Percentiles rank a stretch among this genome's conserved stretches.
Conservation (phyloP, 169 alveolate genomes). For the Plasmodium adleri region DNA sequence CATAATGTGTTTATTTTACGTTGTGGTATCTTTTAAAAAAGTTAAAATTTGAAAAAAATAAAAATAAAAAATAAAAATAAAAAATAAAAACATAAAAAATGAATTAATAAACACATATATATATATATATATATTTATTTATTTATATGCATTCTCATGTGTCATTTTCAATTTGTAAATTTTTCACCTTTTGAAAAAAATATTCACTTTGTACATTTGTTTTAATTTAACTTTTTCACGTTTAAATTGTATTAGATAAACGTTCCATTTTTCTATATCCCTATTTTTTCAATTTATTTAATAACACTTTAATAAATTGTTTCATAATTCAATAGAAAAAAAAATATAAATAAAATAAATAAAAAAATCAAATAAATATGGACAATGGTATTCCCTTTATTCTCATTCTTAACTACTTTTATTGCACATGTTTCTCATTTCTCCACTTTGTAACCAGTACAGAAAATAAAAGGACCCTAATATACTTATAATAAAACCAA, state of each 20-base stretch:
- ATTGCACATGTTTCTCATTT: slow-evolving; percentile 55
- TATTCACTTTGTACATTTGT: too few species aligned
- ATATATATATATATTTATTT: neutral
- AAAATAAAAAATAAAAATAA: neutral
- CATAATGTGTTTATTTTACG: slow-evolving; percentile 55
- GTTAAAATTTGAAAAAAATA: slow-evolving; percentile 29
- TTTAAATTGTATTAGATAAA: too few species aligned
- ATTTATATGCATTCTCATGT: slow-evolving; percentile 4
- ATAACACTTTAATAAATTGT: neutral
- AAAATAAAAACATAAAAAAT: neutral
- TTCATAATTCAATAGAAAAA: too few species aligned
- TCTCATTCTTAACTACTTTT: slow-evolving; percentile 35
- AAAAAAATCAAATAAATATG: neutral
- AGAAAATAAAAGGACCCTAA: slow-evolving; percentile 69
- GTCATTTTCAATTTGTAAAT: slow-evolving; percentile 4
- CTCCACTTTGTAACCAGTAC: slow-evolving; percentile 52
- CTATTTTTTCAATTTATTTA: neutral
- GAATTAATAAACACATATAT: neutral
- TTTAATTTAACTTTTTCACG: too few species aligned
- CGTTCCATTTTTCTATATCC: neutral
- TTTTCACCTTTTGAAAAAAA: too few species aligned
- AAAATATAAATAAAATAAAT: neutral
- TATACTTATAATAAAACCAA: slow-evolving; percentile 50
- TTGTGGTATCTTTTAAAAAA: slow-evolving; percentile 45
- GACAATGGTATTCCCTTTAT: neutral